Percentiles rank a stretch among this genome's conserved stretches.
Conservation (phyloP, 73 alveolate species). For the Paramecium sonneborni region DNA sequence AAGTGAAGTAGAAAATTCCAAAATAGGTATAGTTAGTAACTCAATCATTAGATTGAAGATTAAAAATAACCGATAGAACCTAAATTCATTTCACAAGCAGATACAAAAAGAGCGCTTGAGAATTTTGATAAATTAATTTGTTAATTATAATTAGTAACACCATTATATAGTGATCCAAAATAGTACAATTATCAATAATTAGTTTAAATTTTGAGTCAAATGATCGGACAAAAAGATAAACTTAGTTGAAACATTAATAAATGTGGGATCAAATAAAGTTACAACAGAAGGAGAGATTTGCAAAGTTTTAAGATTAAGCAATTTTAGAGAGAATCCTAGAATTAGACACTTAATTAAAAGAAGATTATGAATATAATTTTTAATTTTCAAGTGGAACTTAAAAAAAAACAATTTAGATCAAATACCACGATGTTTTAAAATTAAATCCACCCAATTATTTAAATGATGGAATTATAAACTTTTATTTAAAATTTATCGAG, state of each 20-base stretch:
- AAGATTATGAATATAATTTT: constrained; percentile 42
- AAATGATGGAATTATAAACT: constrained; percentile 64
- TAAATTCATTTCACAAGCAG: constrained; percentile 21
- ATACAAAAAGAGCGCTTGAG: background rate
- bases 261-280: constrained; percentile 12
- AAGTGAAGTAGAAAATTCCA: background rate
- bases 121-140: background rate
- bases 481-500: constrained; percentile 59
- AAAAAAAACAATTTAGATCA: constrained; percentile 46
- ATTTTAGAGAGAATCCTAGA: background rate
- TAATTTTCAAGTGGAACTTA: background rate
- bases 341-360: background rate
- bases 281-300: background rate
- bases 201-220: background rate
- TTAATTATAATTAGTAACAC: background rate
- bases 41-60: background rate
- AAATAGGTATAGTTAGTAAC: background rate
- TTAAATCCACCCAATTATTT: constrained; percentile 61
- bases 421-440: constrained; percentile 60
- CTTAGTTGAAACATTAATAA: background rate
- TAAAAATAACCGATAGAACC: background rate
- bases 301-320: background rate
- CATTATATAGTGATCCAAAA: constrained; percentile 3
- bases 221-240: background rate
- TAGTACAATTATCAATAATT: background rate